Base-by-base conservation (phyloP, 345 rosid genomes). In the Aquilaria yunnanensis region DNA sequence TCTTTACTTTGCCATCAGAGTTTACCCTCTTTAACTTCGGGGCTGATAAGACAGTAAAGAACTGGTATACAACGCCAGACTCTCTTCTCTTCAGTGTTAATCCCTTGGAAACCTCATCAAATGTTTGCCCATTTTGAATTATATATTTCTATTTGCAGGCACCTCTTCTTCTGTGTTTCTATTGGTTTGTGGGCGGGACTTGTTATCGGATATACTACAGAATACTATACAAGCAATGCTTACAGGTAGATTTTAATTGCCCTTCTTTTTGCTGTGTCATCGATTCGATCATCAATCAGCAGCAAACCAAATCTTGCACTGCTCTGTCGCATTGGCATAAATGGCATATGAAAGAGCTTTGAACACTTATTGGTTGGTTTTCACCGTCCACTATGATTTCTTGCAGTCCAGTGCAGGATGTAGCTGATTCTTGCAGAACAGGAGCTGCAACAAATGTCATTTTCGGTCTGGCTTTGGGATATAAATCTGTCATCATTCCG, bases 371-470 rank as follows among this genome's bases (percentile, higher is more conserved):
- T 23, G 31, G 11, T 23, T 50, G 32, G 59, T 62, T 46, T 29
- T 37, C 14, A 29, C 32, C 14, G 0, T 14, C 23, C 41, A 56
- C 59, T 65, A 37, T 47, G 16, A 57, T 62, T 29, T 56, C 6
- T 33, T 68, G 61, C 72, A 85, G 86, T 63, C 92, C 89, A 0
- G 89, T 86, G 75, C 83, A 79, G 79, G 90, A 85, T 54, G 87
- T 85, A 32, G 90, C 90, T 5, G 90, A 85, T 74, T 77, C 90
- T 65, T 85, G 81, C 70, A 71, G 77, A 63, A 85, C 81, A 6
- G 85, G 87, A 10, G 87, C 89, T n/a, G 82, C 92, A 1, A 85
- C 92, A 4, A 85, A 85, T 59, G 86, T 85, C 65, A 85, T 85
- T 54, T 83, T 86, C 4, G 92, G 85, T 51, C 66, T 86, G 72